Evolutionary conservation across 371 early-diverging fungal genomes (phyloP), one percentile per base, ranked within the genome.

Genomic region (Capillidium rhysosporum): DNA sequence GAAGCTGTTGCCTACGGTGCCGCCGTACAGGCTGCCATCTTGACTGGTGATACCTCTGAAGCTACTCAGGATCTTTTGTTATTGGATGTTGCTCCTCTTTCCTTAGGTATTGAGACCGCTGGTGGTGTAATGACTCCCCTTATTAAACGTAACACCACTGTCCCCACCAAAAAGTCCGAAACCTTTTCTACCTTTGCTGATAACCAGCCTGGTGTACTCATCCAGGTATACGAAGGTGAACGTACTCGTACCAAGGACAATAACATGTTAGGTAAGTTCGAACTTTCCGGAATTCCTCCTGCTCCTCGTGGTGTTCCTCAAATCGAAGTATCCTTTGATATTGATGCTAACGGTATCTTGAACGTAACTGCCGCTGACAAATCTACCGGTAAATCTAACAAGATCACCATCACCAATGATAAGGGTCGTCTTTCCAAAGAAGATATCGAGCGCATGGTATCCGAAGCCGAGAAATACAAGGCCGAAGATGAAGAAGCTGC

Each of bases 1-100:
- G 94, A 93, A 68, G 92, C 94, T 57, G 95, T 97, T 59, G 98
- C 98, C 57, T 95, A 92, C 64, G 98, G 98, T 69, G 98, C 98
- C 55, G 96, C 96, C 54, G 89, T 94, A 65, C 96, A 94, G 71
- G 95, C 92, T 56, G 91, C 92, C 59, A 86, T 94, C 60, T 71
- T 89, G 56, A 66, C 73, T 52, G 86, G 86, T 47, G 84, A 78
- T 61, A 82, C 84, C 48, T 92, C 90, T 31, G 86, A 86, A 68
- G 84, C 84, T 77, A 85, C 88, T 58, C 80, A 82, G 68, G 88
- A 85, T 62, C 39, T 83, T 54, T 61, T 77, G 43, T 66, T 84
- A 34, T 64, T 80, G 49, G 86, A 82, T 61, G 76, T 69, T 56
- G 78, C 80, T 57, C 93, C 94, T 53, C 77, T 93, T 41, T 83